These are phyloP conservation scores for Myrica gale DNA, from an alignment of 306 rosid genomes.

Conservation along the genomic window DNA sequence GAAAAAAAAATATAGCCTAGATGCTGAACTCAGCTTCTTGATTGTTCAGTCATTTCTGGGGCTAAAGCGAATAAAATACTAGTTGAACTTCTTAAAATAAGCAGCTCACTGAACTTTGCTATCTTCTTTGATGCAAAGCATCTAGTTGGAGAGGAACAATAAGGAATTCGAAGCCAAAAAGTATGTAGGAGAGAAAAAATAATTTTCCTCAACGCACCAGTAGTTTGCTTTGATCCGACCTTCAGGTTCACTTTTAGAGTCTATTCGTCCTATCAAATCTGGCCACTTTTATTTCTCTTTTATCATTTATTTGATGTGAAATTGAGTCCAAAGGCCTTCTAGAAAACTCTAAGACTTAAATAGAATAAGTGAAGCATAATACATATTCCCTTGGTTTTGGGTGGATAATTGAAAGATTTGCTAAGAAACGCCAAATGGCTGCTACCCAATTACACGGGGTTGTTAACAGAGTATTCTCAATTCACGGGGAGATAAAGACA, in stretches of 20 bases:
- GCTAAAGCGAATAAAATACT: background rate
- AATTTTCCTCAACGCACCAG: background rate
- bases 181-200: background rate
- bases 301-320: background rate
- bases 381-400: too few relatives aligned
- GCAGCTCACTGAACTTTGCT: background rate
- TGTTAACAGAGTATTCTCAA: too few relatives aligned
- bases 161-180: background rate
- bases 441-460: too few relatives aligned
- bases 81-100: background rate
- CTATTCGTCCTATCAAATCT: background rate
- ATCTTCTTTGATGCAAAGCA: background rate
- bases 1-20: background rate
- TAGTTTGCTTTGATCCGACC: background rate
- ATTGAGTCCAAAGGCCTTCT: background rate
- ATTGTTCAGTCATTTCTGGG: background rate
- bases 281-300: background rate
- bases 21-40: background rate
- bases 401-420: too few relatives aligned
- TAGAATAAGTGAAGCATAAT: too few relatives aligned
- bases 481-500: too few relatives aligned
- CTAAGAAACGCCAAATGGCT: too few relatives aligned
- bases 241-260: background rate
- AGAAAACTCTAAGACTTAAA: background rate
- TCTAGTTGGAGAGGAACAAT: background rate